Evolutionary conservation across 139 green algal species (phyloP).

Genomic region (Tetraselmis striata): DNA sequence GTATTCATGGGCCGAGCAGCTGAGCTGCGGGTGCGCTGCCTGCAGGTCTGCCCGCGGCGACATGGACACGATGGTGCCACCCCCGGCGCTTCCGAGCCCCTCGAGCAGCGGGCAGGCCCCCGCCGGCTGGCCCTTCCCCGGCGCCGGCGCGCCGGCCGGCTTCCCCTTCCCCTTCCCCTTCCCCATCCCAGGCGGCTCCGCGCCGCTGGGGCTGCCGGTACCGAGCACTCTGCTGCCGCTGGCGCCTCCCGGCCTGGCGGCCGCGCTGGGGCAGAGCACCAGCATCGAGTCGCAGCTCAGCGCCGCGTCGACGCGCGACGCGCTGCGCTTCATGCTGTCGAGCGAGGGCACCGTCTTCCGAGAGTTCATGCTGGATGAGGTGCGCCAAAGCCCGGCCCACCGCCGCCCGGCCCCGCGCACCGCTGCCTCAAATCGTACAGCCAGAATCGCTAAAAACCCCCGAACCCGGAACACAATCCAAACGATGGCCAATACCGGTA

Average conservation of each 20-base stretch:
- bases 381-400: too few species aligned
- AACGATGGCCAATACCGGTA: too few species aligned
- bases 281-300: not conserved
- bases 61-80: not conserved
- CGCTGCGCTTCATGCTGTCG: constrained; percentile 45
- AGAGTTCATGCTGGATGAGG: constrained; percentile 91
- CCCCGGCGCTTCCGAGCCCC: not conserved
- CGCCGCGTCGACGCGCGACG: constrained; percentile 38
- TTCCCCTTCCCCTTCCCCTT: constrained; percentile 10
- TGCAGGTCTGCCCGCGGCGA: not conserved
- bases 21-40: too few species aligned
- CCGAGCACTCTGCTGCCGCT: constrained; percentile 11
- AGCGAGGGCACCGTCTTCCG: constrained; percentile 83
- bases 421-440: too few species aligned
- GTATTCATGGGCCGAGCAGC: too few species aligned
- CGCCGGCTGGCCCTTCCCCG: not conserved
- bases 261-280: not conserved
- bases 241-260: not conserved
- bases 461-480: too few species aligned
- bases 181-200: not conserved
- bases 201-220: constrained; percentile 16
- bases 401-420: too few species aligned
- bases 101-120: not conserved
- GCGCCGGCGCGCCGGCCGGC: not conserved
- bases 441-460: too few species aligned